Percentiles rank a stretch among this genome's conserved stretches.
Conservation (phyloP, 805 yeast genomes). For the Saccharomycopsis selenospora region DNA sequence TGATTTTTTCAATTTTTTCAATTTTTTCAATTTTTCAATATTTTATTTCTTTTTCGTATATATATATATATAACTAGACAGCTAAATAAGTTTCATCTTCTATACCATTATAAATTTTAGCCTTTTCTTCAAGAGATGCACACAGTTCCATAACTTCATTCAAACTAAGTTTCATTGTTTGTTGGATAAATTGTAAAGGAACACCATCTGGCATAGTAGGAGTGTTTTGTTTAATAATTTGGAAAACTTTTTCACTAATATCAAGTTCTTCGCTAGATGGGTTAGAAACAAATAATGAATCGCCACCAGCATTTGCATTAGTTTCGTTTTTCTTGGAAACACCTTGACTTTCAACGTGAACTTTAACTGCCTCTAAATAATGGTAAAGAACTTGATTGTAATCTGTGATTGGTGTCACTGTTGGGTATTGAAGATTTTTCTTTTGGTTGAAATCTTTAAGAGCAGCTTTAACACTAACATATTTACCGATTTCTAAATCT, state of each 20-base stretch:
- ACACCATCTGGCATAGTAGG: constrained; percentile 68
- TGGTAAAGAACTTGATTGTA: constrained; percentile 66
- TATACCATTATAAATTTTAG: constrained; percentile 59
- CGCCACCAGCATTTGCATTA: constrained; percentile 24
- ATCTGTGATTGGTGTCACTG: constrained; percentile 48
- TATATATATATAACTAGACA: too few relatives aligned
- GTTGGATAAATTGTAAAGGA: constrained; percentile 56
- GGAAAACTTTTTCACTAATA: constrained; percentile 39
- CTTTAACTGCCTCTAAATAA: constrained; percentile 53
- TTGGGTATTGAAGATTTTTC: constrained; percentile 58
- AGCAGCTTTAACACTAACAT: constrained; percentile 53
- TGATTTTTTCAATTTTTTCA: too few relatives aligned
- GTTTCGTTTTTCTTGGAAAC: constrained; percentile 23
- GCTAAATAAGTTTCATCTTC: constrained; percentile 59
- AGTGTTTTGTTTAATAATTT: constrained; percentile 43
- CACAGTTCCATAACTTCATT: constrained; percentile 46
- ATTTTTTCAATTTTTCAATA: not conserved
- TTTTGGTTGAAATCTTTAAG: constrained; percentile 55
- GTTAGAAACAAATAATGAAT: constrained; percentile 39
- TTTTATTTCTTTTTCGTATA: not conserved
- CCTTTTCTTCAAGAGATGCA: constrained; percentile 53
- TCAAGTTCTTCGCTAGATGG: constrained; percentile 28
- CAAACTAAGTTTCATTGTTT: constrained; percentile 42
- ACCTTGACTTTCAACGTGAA: constrained; percentile 52
- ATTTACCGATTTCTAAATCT: constrained; percentile 41